Evolutionary conservation across 202 grass and related monocot genomes (phyloP), one percentile per base, ranked within the genome.

Genomic region (Setaria viridis): DNA sequence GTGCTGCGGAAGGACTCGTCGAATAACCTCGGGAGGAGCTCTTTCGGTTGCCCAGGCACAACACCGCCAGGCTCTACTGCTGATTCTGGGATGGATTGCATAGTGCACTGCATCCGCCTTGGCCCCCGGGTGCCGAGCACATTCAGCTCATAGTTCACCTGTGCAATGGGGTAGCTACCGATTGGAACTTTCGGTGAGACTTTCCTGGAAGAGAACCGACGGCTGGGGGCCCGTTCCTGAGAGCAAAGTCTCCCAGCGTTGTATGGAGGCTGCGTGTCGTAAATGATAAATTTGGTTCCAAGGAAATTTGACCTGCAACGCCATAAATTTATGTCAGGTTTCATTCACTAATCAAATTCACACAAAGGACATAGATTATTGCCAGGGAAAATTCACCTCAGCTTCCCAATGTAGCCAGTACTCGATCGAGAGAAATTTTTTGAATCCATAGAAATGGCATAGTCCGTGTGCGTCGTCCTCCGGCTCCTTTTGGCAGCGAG

Each of bases 101-200:
- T 94, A 59, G 91, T 62, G 42, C 93, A 98, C n/a, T 92, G 93
- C 95, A 98, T 98, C 67, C 91, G 88, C 49, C 95, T 91, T 25
- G 95, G 93, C 12, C 95, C 95, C 4, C 95, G 86, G 20, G 91
- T 95, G 33, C 95, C 95, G 4, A 95, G 91, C 16, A 98, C 93
- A 73, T 98, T 98, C 90, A 95, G 68, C 82, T 98, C 95, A 9
- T 98, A 98, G 9, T 92, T 94, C 77, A 98, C 91, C 75, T 98
- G 88, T 2, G 86, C 86, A 6, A 98, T 88, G 3, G 82, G 87
- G 87, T 92, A 95, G 11, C 62, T 91, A 11, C 93, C 91, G 0
- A 79, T 60, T 4, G 91, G 89, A 77, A 94, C 87, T 66, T 93
- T 98, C 0, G 95, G 95, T 48, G 95, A 98, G 6, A 98, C 90